Percentiles rank a stretch among this genome's conserved stretches.
These are phyloP conservation scores for Yueomyces sinensis DNA, from an alignment of 805 yeast genomes.

Conservation along the genomic window DNA sequence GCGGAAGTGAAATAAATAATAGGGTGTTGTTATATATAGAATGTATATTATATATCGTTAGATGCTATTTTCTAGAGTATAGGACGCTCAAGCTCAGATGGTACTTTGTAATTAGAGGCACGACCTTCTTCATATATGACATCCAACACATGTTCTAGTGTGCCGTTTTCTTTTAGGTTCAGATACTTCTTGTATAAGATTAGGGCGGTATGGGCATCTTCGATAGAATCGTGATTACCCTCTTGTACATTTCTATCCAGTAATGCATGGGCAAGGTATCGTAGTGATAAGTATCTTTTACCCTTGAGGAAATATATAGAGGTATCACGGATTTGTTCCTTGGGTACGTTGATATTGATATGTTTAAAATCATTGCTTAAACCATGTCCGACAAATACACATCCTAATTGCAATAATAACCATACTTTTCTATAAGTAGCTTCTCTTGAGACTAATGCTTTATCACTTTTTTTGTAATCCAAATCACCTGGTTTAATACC, in stretches of 20 bases:
- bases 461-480: slow-evolving; percentile 50
- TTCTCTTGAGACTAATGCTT: slow-evolving; percentile 64
- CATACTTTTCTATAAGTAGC: slow-evolving; percentile 82
- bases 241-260: slow-evolving; percentile 68
- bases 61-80: background rate
- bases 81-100: slow-evolving; percentile 2
- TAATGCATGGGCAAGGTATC: slow-evolving; percentile 73
- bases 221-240: slow-evolving; percentile 94
- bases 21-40: too few species aligned
- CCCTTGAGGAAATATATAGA: slow-evolving; percentile 65
- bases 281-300: slow-evolving; percentile 68
- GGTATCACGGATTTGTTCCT: slow-evolving; percentile 78
- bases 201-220: slow-evolving; percentile 86
- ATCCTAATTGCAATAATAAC: slow-evolving; percentile 79
- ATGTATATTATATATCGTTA: too few species aligned
- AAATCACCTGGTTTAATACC: slow-evolving; percentile 93
- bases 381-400: slow-evolving; percentile 92
- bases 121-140: slow-evolving; percentile 60
- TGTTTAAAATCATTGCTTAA: slow-evolving; percentile 82
- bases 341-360: slow-evolving; percentile 83
- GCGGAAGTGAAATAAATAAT: too few species aligned
- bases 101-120: slow-evolving; percentile 22
- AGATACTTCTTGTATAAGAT: slow-evolving; percentile 58
- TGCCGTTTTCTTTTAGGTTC: slow-evolving; percentile 44
- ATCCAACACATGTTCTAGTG: slow-evolving; percentile 47